Percentiles rank a stretch among this genome's conserved stretches.
phyloP scores from a whole-genome alignment of 2,329 filamentous ascomycete genomes.

The Nemania diffusa region DNA sequence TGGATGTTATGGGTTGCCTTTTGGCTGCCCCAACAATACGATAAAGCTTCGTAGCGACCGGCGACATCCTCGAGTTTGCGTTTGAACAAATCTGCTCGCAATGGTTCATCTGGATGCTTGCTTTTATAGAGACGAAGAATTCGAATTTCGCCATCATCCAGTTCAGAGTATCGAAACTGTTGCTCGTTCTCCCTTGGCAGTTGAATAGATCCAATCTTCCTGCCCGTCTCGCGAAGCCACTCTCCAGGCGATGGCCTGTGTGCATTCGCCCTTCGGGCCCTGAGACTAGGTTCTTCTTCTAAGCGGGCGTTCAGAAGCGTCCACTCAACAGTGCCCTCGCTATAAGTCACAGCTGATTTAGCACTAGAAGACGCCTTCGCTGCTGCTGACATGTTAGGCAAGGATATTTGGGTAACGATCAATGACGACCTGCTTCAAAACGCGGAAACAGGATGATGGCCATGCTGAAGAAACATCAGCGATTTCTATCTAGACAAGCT shows the following conservation, averaged over 20 bases:
- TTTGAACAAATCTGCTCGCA: slow-evolving; percentile 26
- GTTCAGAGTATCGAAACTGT: slow-evolving; percentile 22
- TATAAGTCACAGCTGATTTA: slow-evolving; percentile 22
- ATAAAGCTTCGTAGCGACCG: slow-evolving; percentile 20
- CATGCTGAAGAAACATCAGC: neutral
- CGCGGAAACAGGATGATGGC: neutral
- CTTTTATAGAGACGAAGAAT: slow-evolving; percentile 24
- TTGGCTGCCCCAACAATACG: slow-evolving; percentile 21
- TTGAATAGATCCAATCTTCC: neutral
- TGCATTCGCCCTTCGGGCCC: slow-evolving; percentile 20
- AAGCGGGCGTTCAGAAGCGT: slow-evolving; percentile 15
- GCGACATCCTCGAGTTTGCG: slow-evolving; percentile 12
- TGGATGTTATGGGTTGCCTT: slow-evolving; percentile 18
- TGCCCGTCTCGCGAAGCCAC: neutral
- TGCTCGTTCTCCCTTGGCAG: slow-evolving; percentile 11
- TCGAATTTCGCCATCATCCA: slow-evolving; percentile 10
- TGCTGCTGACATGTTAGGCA: neutral
- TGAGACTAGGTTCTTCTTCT: slow-evolving; percentile 15
- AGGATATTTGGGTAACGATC: neutral
- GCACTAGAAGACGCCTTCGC: neutral
- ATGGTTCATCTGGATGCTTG: slow-evolving; percentile 10
- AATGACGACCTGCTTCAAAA: neutral
- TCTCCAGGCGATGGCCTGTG: slow-evolving; percentile 24
- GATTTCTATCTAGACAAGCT: neutral
- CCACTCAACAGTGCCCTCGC: slow-evolving; percentile 12